Evolutionary conservation across 1,284 basidiomycete genomes (phyloP), one percentile per base, ranked within the genome.

Genomic region (Mycosarcoma maydis): DNA sequence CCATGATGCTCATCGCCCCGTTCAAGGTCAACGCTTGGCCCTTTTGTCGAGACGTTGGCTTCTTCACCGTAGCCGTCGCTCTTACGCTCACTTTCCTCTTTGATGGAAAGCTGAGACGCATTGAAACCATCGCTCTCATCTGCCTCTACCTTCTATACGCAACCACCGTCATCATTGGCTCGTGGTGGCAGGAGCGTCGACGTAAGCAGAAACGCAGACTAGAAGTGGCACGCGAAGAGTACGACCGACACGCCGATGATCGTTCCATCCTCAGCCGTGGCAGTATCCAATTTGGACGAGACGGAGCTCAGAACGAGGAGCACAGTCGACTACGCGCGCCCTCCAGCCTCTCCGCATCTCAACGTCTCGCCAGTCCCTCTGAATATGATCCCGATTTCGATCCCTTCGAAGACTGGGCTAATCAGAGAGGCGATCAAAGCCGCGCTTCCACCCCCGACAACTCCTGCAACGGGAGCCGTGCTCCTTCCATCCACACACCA

Each of bases 1-100:
- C 90, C 16, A 96, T 98, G 88, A 94, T 93, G 77, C 89, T 98
- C 80, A 92, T 98, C 80, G 90, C 90, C 60, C 93, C 94, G 0
- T 98, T 98, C 84, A 86, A 88, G 66, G 92, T 98, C 16, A 86
- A 90, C 27, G 87, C 86, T 0, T 85, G 86, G 33, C 89, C 92
- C 0, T 98, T 98, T 83, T 83, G 96, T 14, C 89, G 96, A 30
- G 96, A 98, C 81, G 90, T 94, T 26, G 89, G 91, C 17, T 98
- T 98, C 85, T 97, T 97, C 83, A 89, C 91, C 11, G 74, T 87
- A 4, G 91, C 94, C 0, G 89, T 98, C 33, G 72, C 85, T 8
- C 76, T 92, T 13, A 85, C 94, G 3, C 85, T 98, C 17, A 79
- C 86, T 23, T 92, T 92, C 47, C 86, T 98, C 2, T 87, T 86